A percentile compares a stretch with the other conserved stretches of the same genome.
Conservation (phyloP, 2,329 filamentous ascomycete genomes). For the Fusarium sp. region DNA sequence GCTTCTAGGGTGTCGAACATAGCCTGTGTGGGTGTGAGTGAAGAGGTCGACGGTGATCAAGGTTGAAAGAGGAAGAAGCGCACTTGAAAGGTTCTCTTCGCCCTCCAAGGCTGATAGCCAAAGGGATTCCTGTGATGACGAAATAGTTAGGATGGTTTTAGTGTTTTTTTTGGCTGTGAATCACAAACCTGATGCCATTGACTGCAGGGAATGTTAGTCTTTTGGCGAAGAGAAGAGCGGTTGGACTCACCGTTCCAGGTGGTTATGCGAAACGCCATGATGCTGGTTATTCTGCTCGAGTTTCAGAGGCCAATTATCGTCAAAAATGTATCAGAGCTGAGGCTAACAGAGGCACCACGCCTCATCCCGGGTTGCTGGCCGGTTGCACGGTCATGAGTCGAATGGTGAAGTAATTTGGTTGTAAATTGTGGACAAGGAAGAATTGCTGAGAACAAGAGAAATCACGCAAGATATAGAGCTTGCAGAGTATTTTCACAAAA, state of each 20-base stretch:
- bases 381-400: conserved; percentile 10
- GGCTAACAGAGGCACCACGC: background rate
- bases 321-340: background rate
- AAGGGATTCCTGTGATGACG: conserved; percentile 73
- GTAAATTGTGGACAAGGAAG: background rate
- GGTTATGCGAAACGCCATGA: conserved; percentile 81
- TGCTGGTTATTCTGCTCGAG: conserved; percentile 28
- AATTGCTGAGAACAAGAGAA: background rate
- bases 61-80: background rate
- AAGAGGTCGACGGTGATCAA: background rate
- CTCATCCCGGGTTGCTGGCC: conserved; percentile 12
- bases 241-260: conserved; percentile 78
- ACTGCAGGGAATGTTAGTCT: conserved; percentile 57
- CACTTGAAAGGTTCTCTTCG: conserved; percentile 74
- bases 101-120: conserved; percentile 83
- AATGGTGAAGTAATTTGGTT: background rate
- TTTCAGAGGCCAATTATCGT: background rate
- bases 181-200: conserved; percentile 77
- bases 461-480: rapidly evolving
- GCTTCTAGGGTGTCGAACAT: conserved; percentile 96
- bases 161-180: background rate
- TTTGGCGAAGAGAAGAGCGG: background rate
- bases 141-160: conserved; percentile 5
- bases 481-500: background rate
- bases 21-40: conserved; percentile 56